phyloP scores from a whole-genome alignment of 768 basidiomycete genomes.

The Postia placenta region DNA sequence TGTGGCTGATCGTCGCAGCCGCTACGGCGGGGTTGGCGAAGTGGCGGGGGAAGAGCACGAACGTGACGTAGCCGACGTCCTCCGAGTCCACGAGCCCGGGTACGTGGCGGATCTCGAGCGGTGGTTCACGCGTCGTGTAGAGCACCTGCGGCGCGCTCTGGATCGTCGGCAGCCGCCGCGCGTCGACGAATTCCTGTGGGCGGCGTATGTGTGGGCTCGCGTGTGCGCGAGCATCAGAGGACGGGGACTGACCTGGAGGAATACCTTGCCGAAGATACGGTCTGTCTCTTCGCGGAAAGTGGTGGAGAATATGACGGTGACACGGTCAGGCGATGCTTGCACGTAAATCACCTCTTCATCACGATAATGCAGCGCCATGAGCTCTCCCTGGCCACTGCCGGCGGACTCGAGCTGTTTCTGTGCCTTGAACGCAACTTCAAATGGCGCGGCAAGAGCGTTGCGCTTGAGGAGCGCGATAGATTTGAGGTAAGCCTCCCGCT shows the following conservation, averaged over 20 bases:
- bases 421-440: constrained; percentile 79
- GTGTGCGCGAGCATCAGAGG: not conserved
- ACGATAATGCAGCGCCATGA: constrained; percentile 93
- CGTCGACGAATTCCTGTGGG: constrained; percentile 94
- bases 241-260: constrained; percentile 68
- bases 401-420: constrained; percentile 82
- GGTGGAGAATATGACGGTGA: constrained; percentile 96
- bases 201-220: not conserved
- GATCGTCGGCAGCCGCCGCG: constrained; percentile 85
- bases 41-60: constrained; percentile 96
- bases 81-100: constrained; percentile 77
- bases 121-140: constrained; percentile 91
- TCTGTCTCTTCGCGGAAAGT: constrained; percentile 97
- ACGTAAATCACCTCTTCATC: constrained; percentile 97
- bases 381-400: constrained; percentile 60
- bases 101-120: constrained; percentile 90
- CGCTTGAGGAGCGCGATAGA: constrained; percentile 85
- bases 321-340: constrained; percentile 88
- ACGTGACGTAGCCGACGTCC: constrained; percentile 94
- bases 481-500: constrained; percentile 71
- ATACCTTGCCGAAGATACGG: constrained; percentile 95
- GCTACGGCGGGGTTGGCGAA: constrained; percentile 69
- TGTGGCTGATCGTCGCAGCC: constrained; percentile 81
- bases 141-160: constrained; percentile 97
- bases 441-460: constrained; percentile 91